A percentile compares a stretch with the other conserved stretches of the same genome.
phyloP scores from a whole-genome alignment of 1,139 yeast species.

The Magnusiomyces sp. region DNA sequence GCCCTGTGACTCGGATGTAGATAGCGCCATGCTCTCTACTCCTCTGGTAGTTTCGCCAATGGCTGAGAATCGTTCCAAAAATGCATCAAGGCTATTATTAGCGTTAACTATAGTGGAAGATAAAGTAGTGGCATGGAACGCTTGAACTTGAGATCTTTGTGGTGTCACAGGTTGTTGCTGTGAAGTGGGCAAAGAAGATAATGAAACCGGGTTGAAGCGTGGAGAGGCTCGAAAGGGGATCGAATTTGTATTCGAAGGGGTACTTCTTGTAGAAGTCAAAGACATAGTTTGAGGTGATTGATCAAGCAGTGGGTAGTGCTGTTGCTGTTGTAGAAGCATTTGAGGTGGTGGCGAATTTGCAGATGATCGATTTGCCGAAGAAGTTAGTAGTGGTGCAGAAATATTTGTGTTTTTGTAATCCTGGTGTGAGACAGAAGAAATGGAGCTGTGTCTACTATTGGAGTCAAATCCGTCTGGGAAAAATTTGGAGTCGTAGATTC shows the following conservation, averaged over 20 bases:
- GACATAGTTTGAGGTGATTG: background rate
- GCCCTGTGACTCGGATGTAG: slow-evolving; percentile 8
- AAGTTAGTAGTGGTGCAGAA: background rate
- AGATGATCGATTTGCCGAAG: background rate
- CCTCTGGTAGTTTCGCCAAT: slow-evolving; percentile 77
- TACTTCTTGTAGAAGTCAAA: background rate
- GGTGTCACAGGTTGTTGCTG: background rate
- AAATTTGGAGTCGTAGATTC: background rate
- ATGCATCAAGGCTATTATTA: background rate
- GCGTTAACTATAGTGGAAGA: background rate
- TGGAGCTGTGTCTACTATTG: background rate
- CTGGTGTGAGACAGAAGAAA: no score
- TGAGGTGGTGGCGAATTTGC: background rate
- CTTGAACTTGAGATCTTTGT: background rate
- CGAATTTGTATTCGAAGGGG: background rate
- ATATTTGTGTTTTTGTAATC: no score
- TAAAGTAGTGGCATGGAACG: background rate
- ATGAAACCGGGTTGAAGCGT: background rate
- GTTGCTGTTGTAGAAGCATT: background rate
- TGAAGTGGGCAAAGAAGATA: background rate
- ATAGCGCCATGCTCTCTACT: slow-evolving; percentile 42
- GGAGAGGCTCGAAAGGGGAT: background rate
- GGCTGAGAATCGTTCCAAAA: slow-evolving; percentile 47
- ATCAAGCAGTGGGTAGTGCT: background rate
- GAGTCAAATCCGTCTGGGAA: background rate